Base-by-base conservation (phyloP, 805 yeast genomes). In the Sugiyamaella boreocaroliniensis region DNA sequence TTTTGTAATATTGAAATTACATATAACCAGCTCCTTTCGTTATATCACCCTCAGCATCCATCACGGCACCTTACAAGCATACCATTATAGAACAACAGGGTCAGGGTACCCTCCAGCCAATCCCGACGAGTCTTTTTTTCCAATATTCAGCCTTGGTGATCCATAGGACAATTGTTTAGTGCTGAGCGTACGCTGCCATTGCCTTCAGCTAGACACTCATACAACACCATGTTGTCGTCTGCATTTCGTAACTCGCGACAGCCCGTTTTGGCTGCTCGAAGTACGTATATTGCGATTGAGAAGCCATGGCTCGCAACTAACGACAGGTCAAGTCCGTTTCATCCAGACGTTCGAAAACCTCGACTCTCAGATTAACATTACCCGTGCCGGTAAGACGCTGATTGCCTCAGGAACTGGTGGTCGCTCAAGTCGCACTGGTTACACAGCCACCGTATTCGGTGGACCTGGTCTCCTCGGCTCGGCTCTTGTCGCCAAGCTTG, bases 401-500 rank as follows among this genome's bases (percentile, higher is more conserved):
- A 67, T 85, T 44, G 68, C 86, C n/a, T 73, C 76, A 37, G 96
- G 96, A 55, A 71, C 79, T 48, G 93, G 95, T 46, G 95, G 95
- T 29, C 67, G 76, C 54, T 84, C 92, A 4, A 86, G 95, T 29
- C 78, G 95, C 73, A 83, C 92, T 8, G 96, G 96, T 2, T 86
- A 82, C 70, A 86, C 90, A 2, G 95, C 90, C 19, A 86, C 96
- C 1, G 93, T 88, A 2, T 88, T 88, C 64, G 96, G 96, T 9
- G 86, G 84, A 40, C 73, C 83, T 46, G 95, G 95, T 1, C 82
- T 84, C 67, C 71, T 88, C 54, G 96, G 96, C 46, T 79, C 88
- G 47, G 78, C 84, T 59, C 68, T 88, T 56, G 77, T 80, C 16
- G 73, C 90, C 37, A 84, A 83, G 64, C 74, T 88, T 61, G 95